Evolutionary conservation across 176 grass and related monocot genomes (phyloP).

Genomic region (Urochloa ruziziensis): DNA sequence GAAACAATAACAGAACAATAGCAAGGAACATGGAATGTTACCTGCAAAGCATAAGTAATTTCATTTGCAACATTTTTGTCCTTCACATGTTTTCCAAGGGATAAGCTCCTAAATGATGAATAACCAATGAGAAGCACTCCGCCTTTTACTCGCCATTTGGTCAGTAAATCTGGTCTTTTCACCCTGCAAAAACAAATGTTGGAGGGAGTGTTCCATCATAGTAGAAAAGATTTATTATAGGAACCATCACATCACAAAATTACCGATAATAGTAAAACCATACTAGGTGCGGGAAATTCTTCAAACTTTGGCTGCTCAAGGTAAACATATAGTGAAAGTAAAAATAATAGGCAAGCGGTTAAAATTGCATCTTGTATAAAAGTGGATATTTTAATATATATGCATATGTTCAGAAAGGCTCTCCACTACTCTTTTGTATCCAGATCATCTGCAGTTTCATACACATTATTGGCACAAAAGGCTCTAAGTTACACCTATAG

Average conservation of each 20-base stretch:
- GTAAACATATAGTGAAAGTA: not conserved
- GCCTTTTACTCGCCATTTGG: conserved; percentile 82
- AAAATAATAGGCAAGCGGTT: not conserved
- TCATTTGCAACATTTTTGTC: conserved; percentile 71
- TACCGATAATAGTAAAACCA: conserved; percentile 1
- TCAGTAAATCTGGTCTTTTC: conserved; percentile 74
- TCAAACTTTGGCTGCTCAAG: not conserved
- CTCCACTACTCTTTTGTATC: not conserved
- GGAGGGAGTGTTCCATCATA: too few species aligned
- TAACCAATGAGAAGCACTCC: conserved; percentile 95
- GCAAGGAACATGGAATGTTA: conserved; percentile 29
- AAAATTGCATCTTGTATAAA: not conserved
- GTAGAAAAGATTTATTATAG: not conserved
- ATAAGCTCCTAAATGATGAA: conserved; percentile 89
- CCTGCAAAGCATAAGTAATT: conserved; percentile 76
- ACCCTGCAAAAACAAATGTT: conserved; percentile 43
- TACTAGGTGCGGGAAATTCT: too few species aligned
- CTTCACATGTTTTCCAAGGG: conserved; percentile 71
- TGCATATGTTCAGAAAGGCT: not conserved
- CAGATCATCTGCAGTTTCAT: not conserved
- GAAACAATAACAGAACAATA: conserved; percentile 5
- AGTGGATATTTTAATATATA: not conserved
- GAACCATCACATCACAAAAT: not conserved
- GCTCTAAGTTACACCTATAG: too few species aligned
- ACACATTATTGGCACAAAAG: not conserved